phyloP scores from a whole-genome alignment of 768 basidiomycete species.

The Naganishia antarctica region DNA sequence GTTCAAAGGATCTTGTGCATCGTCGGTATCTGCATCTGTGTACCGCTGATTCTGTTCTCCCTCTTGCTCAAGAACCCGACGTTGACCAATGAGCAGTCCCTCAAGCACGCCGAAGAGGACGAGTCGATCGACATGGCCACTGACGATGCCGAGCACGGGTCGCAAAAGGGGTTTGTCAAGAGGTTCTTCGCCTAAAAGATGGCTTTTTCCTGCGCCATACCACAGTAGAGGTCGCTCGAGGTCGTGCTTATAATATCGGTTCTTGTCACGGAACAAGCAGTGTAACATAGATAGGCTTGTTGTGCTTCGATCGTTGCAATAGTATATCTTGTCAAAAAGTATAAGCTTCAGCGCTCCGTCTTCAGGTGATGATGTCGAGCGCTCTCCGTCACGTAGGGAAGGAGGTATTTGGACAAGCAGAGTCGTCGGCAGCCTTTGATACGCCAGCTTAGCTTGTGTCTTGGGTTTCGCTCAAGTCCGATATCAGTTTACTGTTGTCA shows the following conservation, averaged over 20 bases:
- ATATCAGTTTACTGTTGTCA: no score
- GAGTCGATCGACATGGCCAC: constrained; percentile 1
- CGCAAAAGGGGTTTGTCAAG: constrained; percentile 17
- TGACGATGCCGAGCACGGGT: constrained; percentile 8
- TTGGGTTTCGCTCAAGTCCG: no score
- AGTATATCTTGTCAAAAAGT: constrained; percentile 9
- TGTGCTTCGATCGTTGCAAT: not conserved
- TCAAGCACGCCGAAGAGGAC: constrained; percentile 24
- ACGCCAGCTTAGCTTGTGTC: no score
- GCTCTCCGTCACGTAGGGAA: no score
- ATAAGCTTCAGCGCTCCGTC: no score
- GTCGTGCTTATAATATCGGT: not conserved
- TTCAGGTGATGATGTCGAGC: no score
- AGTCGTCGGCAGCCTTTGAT: no score
- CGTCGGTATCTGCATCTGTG: constrained; percentile 27
- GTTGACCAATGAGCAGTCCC: constrained; percentile 27
- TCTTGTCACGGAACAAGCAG: constrained; percentile 16
- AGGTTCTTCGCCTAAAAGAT: constrained; percentile 14
- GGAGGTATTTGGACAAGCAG: no score
- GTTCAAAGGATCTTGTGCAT: constrained; percentile 32
- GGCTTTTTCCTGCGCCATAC: no score
- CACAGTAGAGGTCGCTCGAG: no score
- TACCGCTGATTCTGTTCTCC: constrained; percentile 15
- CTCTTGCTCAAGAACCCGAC: constrained; percentile 12
- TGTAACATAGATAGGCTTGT: constrained; percentile 22